Percentiles rank a stretch among this genome's conserved stretches.
Evolutionary conservation across 345 rosid species (phyloP).

Genomic region (Reutealis trisperma): DNA sequence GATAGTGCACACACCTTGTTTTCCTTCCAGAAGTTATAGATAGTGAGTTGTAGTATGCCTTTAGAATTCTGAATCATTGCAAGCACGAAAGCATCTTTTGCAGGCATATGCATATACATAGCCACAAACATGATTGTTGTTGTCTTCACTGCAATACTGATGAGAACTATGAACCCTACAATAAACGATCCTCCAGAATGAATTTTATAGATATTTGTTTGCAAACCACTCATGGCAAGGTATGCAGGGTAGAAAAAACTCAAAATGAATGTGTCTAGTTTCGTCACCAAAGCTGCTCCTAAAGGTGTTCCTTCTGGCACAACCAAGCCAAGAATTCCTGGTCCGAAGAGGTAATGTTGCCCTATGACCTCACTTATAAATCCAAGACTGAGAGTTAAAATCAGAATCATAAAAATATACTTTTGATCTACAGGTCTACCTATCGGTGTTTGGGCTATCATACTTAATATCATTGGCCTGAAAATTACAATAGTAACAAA

Average conservation of each 20-base stretch:
- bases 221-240: slow-evolving; percentile 12
- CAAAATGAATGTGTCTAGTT: background rate
- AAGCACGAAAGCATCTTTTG: slow-evolving; percentile 12
- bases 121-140: background rate
- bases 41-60: slow-evolving; percentile 4
- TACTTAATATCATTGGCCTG: background rate
- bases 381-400: background rate
- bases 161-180: background rate
- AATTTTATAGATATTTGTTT: background rate
- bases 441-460: background rate
- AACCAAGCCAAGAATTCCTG: slow-evolving; percentile 7
- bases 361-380: slow-evolving; percentile 10
- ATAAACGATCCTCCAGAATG: background rate
- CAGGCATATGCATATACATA: background rate
- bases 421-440: slow-evolving; percentile 3
- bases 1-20: background rate
- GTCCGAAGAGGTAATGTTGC: slow-evolving; percentile 15
- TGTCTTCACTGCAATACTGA: background rate
- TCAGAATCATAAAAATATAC: background rate
- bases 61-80: slow-evolving; percentile 7
- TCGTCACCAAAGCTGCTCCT: slow-evolving; percentile 10
- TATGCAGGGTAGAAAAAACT: background rate
- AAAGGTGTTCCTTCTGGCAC: slow-evolving; percentile 20
- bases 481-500: background rate
- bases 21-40: slow-evolving; percentile 18